phyloP scores from a whole-genome alignment of 371 early-diverging fungal species.

The Rhizomucor pusillus region DNA sequence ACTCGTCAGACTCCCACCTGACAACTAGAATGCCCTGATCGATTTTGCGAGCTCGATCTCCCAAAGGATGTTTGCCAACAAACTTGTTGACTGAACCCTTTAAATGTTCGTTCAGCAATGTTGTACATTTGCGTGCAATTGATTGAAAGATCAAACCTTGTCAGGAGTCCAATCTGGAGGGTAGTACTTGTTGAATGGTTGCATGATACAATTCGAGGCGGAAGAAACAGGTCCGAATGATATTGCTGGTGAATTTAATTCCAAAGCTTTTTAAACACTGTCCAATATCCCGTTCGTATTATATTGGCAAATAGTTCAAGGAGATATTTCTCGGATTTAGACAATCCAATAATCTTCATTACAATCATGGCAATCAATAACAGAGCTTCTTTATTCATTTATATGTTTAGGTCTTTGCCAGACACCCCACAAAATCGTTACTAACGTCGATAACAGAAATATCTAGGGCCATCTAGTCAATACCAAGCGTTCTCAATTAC shows the following conservation, averaged over 20 bases:
- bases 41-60: slow-evolving; percentile 86
- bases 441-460: background rate
- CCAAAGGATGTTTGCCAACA: slow-evolving; percentile 86
- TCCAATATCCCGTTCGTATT: no score
- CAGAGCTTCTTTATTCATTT: no score
- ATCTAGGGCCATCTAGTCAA: background rate
- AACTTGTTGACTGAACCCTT: slow-evolving; percentile 81
- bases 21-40: slow-evolving; percentile 89
- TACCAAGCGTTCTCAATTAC: background rate
- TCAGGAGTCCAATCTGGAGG: slow-evolving; percentile 74
- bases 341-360: no score
- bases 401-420: no score
- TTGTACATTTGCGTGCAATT: background rate
- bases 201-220: slow-evolving; percentile 32
- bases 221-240: no score
- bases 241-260: no score
- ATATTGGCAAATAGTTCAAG: no score
- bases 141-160: slow-evolving; percentile 34
- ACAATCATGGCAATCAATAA: no score
- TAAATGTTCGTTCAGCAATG: background rate
- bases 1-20: slow-evolving; percentile 41
- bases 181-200: slow-evolving; percentile 74
- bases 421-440: background rate
- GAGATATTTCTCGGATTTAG: no score
- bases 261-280: no score